A percentile compares a stretch with the other conserved stretches of the same genome.
Conservation (phyloP, 1,284 basidiomycete genomes). For the Puccinia sorghi region DNA sequence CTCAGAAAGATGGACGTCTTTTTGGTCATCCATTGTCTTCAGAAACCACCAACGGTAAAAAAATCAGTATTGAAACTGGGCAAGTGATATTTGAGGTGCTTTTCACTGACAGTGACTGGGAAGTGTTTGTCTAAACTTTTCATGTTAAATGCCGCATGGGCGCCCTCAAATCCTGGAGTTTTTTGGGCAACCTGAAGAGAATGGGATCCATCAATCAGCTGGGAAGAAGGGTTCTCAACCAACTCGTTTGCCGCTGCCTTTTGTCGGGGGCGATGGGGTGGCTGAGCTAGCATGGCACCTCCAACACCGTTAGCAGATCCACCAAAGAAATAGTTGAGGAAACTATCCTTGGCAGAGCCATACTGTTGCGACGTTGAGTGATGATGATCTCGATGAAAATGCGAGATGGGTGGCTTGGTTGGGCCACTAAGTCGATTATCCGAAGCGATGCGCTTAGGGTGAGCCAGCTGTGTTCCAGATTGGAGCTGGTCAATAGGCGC, state of each 20-base stretch:
- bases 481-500: conserved; percentile 32
- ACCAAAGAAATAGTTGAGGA: conserved; percentile 92
- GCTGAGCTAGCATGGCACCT: conserved; percentile 31
- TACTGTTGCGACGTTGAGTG: conserved; percentile 55
- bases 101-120: conserved; percentile 56
- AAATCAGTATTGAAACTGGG: background rate
- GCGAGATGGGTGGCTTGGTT: conserved; percentile 47
- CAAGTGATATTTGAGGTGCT: background rate
- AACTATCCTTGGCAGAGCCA: conserved; percentile 72
- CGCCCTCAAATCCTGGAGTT: conserved; percentile 70
- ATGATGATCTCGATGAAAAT: conserved; percentile 61
- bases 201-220: conserved; percentile 59
- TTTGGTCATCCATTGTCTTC: conserved; percentile 62
- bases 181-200: conserved; percentile 59
- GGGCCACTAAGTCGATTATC: conserved; percentile 53
- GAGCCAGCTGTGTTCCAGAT: conserved; percentile 57
- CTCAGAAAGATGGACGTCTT: conserved; percentile 65
- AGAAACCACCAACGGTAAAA: conserved; percentile 62
- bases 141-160: conserved; percentile 92
- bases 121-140: conserved; percentile 89
- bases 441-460: conserved; percentile 55
- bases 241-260: conserved; percentile 51
- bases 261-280: conserved; percentile 16
- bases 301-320: conserved; percentile 57
- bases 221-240: conserved; percentile 54